Base-by-base conservation (phyloP, 768 basidiomycete species). In the Lactarius hengduanensis region DNA sequence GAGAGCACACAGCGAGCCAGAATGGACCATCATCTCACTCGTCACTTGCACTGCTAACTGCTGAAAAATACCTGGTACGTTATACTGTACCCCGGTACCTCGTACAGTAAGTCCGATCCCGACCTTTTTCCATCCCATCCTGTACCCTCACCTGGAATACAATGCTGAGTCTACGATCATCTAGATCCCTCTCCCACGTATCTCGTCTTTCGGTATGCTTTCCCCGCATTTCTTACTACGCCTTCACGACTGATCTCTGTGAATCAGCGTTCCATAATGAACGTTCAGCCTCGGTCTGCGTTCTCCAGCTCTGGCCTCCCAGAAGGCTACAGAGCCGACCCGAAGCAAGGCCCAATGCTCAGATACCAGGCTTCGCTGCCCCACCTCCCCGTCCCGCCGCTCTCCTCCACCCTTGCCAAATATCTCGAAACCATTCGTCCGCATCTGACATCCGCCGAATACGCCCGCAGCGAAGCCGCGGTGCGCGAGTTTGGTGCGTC, bases 401-500 rank as follows among this genome's bases (percentile, higher is more conserved):
- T 98, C 53, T 77, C 85, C 10, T 91, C 92, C 1, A 98, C 96
- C 0, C 81, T 91, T 36, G 76, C 84, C 65, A 96, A 96, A 74
- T 98, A 98, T 79, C 87, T 96, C 71, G 90, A 94, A 69, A 84
- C 88, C 4, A 86, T 95, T 26, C 80, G 83, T 50, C 95, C 96
- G 0, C 88, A 90, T 67, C 82, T 95, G 41, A 83, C 90, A 0
- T 78, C 85, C 2, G 79, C 80, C 8, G 87, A 88, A 67, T 90
- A 85, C 71, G 74, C 80, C 16, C 79, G 78, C 41, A 91, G 92
- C 16, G 78, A 84, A 67, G 67, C 78, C 0, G 79, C 81, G 16
- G 90, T 93, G 1, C 78, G 84, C 3, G 78, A 80, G 1, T 98
- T 98, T 76, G 78, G 92, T 22, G 71, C 78, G 13, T 92, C 90